Conservation (phyloP, 345 rosid genomes). For the Populus deltoides region DNA sequence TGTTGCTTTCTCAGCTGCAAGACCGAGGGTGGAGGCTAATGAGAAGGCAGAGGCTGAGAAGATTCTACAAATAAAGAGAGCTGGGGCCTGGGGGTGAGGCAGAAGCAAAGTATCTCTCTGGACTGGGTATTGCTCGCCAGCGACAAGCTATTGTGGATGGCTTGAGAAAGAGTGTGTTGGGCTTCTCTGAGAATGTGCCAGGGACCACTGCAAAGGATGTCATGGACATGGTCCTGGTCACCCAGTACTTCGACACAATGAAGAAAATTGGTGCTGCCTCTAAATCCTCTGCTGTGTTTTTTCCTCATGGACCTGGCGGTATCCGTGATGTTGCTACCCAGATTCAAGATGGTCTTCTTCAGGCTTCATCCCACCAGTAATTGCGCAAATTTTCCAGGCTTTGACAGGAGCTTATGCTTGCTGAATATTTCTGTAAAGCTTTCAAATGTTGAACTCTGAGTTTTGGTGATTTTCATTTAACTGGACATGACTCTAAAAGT, state of each 20-base stretch:
- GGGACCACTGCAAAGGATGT: conserved; percentile 13
- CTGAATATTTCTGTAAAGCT: neutral
- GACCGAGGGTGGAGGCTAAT: too few relatives aligned
- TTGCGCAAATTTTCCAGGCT: conserved; percentile 1
- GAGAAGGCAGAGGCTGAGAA: neutral
- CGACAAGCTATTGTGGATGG: conserved; percentile 16
- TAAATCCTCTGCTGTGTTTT: conserved; percentile 2
- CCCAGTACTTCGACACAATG: conserved; percentile 12
- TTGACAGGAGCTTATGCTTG: neutral
- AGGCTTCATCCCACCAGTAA: conserved; percentile 7
- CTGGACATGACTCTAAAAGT: too few relatives aligned
- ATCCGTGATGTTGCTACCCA: conserved; percentile 10
- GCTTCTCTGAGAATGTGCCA: conserved; percentile 13
- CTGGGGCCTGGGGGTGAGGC: conserved; percentile 22
- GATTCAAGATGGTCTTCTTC: conserved; percentile 13
- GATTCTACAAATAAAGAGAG: conserved; percentile 19
- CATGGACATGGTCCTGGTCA: conserved; percentile 11
- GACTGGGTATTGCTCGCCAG: conserved; percentile 14
- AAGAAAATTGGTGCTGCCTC: conserved; percentile 11
- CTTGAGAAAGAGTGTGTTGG: conserved; percentile 6
- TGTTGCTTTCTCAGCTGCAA: too few relatives aligned
- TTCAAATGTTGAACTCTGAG: neutral
- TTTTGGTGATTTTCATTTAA: neutral
- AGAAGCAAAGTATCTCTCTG: conserved; percentile 13
- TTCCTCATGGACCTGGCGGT: conserved; percentile 18